Evolutionary conservation across 371 early-diverging fungal genomes (phyloP).

Genomic region (Mortierella sp.): DNA sequence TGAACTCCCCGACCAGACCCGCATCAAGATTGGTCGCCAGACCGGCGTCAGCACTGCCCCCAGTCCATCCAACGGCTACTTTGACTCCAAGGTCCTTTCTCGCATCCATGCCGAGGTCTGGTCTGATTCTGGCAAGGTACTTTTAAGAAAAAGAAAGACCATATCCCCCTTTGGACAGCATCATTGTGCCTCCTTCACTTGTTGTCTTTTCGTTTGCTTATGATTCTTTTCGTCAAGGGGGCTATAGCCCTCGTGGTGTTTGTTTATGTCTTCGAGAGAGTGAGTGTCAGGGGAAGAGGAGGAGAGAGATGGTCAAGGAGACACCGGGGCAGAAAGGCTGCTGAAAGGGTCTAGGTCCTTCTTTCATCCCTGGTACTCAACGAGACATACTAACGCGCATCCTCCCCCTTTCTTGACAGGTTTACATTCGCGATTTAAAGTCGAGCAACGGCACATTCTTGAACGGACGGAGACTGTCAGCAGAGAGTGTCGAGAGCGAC

Average conservation of each 20-base stretch:
- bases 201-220: neutral
- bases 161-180: neutral
- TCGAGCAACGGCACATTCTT: conserved; percentile 93
- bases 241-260: neutral
- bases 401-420: conserved; percentile 50
- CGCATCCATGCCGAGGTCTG: conserved; percentile 89
- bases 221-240: neutral
- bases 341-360: neutral
- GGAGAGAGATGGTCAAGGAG: neutral
- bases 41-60: conserved; percentile 77
- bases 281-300: neutral
- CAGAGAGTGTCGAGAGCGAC: conserved; percentile 76
- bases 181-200: neutral
- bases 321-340: no score
- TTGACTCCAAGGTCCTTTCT: conserved; percentile 90
- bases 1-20: conserved; percentile 67
- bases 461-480: conserved; percentile 80
- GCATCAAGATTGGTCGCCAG: conserved; percentile 83
- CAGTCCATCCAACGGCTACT: conserved; percentile 80
- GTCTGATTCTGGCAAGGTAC: conserved; percentile 76
- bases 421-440: conserved; percentile 83
- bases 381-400: neutral
- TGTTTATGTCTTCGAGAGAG: neutral
- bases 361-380: neutral
- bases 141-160: neutral